A percentile compares a stretch with the other conserved stretches of the same genome.
Evolutionary conservation across 2,329 filamentous ascomycete species (phyloP).

Genomic region (Exophiala sp.): DNA sequence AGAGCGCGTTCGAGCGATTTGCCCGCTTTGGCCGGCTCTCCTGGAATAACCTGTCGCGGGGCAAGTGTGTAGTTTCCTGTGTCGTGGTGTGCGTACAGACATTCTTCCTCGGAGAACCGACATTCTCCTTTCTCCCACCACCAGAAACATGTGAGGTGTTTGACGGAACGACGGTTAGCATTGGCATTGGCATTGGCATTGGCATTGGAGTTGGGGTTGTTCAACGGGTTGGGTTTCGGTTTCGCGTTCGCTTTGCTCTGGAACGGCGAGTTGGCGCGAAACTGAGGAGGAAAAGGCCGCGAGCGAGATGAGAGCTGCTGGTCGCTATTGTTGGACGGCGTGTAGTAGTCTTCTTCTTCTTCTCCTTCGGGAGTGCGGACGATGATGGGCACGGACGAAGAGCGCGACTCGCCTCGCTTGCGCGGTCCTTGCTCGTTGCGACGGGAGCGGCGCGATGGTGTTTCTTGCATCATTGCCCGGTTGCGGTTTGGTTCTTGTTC

Average conservation of each 20-base stretch:
- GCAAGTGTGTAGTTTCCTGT: conserved; percentile 27
- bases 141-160: conserved; percentile 33
- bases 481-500: conserved; percentile 2
- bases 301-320: conserved; percentile 8
- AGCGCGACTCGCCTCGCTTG: conserved; percentile 16
- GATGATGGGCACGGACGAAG: conserved; percentile 19
- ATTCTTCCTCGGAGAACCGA: conserved; percentile 28
- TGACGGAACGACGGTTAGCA: conserved; percentile 26
- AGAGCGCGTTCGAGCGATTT: conserved; percentile 25
- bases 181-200: conserved; percentile 1
- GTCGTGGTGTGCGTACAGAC: conserved; percentile 31
- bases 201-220: background rate
- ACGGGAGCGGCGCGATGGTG: conserved; percentile 13
- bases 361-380: conserved; percentile 8
- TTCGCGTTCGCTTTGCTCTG: no score
- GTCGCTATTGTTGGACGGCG: background rate
- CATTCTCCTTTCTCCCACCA: conserved; percentile 30
- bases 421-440: conserved; percentile 2
- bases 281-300: no score
- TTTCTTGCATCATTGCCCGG: conserved; percentile 6
- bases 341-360: no score
- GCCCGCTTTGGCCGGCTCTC: conserved; percentile 27
- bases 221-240: background rate
- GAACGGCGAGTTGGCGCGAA: conserved; percentile 6
- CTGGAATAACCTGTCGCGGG: conserved; percentile 19